Percentiles rank a stretch among this genome's conserved stretches.
These are phyloP conservation scores for Areca catechu DNA, from an alignment of 176 grass and related monocot species.

Conservation along the genomic window DNA sequence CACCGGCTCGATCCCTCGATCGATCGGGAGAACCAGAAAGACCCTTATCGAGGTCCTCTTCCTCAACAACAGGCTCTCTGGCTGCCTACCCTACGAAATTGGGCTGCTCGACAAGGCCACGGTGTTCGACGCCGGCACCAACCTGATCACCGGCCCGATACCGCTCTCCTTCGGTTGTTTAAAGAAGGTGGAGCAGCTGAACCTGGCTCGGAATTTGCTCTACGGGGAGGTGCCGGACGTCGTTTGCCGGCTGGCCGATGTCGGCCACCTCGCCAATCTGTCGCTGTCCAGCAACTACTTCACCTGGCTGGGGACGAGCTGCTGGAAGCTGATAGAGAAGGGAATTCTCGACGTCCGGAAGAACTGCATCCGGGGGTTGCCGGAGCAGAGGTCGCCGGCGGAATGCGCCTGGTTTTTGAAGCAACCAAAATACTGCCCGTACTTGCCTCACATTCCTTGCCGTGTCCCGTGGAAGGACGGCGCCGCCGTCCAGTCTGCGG, in stretches of 20 bases:
- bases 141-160: constrained; percentile 50
- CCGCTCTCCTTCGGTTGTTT: constrained; percentile 83
- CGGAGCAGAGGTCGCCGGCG: constrained; percentile 34
- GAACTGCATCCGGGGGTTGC: constrained; percentile 66
- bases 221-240: constrained; percentile 67
- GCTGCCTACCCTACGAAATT: constrained; percentile 71
- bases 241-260: constrained; percentile 46
- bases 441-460: constrained; percentile 55
- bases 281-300: constrained; percentile 77
- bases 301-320: constrained; percentile 42
- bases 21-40: constrained; percentile 32
- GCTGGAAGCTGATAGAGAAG: constrained; percentile 37
- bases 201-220: constrained; percentile 54
- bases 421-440: constrained; percentile 46
- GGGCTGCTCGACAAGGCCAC: constrained; percentile 38
- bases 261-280: constrained; percentile 46
- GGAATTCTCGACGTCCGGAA: constrained; percentile 48
- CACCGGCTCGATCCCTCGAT: constrained; percentile 37
- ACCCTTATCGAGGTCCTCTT: constrained; percentile 62
- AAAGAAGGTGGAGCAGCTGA: constrained; percentile 36
- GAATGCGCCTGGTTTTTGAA: constrained; percentile 53
- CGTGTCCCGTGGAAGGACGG: too few species aligned
- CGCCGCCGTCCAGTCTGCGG: too few species aligned
- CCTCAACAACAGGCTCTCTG: constrained; percentile 65
- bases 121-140: constrained; percentile 58